Evolutionary conservation across 257 asterid genomes (phyloP).

Genomic region (Primulina eburnea): DNA sequence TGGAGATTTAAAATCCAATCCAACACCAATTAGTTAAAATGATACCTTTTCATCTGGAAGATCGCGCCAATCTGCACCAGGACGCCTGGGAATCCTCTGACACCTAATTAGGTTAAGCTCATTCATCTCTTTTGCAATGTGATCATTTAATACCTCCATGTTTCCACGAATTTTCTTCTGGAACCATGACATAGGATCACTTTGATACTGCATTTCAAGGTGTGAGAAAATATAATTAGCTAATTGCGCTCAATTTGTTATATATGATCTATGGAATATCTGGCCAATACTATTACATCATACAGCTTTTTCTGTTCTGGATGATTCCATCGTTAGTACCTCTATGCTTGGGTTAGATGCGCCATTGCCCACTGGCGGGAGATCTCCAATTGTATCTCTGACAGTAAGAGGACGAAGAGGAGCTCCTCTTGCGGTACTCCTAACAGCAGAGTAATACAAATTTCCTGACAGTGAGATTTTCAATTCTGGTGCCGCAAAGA

Average conservation of each 20-base stretch:
- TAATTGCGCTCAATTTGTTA: slow-evolving; percentile 1
- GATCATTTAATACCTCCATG: slow-evolving; percentile 59
- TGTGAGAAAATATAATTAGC: slow-evolving; percentile 8
- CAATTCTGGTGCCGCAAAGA: slow-evolving; percentile 77
- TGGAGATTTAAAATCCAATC: slow-evolving; percentile 11
- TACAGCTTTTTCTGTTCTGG: not conserved
- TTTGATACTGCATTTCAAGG: slow-evolving; percentile 58
- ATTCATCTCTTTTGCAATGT: slow-evolving; percentile 82
- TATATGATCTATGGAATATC: not conserved
- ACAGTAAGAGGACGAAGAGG: slow-evolving; percentile 95
- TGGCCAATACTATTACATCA: not conserved
- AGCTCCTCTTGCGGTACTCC: slow-evolving; percentile 84
- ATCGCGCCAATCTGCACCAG: slow-evolving; percentile 95
- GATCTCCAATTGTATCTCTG: slow-evolving; percentile 94
- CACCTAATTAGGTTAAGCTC: slow-evolving; percentile 85
- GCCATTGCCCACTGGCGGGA: slow-evolving; percentile 84
- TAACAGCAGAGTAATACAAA: slow-evolving; percentile 68
- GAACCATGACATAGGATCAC: slow-evolving; percentile 79
- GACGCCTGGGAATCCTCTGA: slow-evolving; percentile 75
- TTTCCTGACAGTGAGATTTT: slow-evolving; percentile 60
- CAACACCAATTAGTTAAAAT: slow-evolving; percentile 4
- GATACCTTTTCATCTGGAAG: slow-evolving; percentile 89
- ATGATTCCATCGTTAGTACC: slow-evolving; percentile 37
- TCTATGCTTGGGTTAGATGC: slow-evolving; percentile 56
- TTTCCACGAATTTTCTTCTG: slow-evolving; percentile 74